Conservation (phyloP, 2,329 filamentous ascomycete species). For the Camillea tinctor region DNA sequence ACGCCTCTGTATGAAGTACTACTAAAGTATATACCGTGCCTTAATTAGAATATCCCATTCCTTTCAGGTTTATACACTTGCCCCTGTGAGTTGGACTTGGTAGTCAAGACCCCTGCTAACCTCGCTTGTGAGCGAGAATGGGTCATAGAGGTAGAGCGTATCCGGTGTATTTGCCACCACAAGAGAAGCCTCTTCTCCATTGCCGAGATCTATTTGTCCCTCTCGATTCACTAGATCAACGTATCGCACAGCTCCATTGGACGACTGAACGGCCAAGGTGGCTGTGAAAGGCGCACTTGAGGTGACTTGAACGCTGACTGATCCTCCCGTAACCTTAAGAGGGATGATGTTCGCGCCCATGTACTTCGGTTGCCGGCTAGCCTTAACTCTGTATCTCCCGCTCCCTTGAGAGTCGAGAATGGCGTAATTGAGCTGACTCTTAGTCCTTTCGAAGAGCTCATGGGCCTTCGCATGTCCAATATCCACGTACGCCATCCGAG, state of each 20-base stretch:
- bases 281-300: slow-evolving; percentile 39
- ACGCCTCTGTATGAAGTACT: too few relatives aligned
- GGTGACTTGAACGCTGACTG: slow-evolving; percentile 34
- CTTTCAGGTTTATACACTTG: slow-evolving; percentile 13
- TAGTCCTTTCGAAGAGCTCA: slow-evolving; percentile 36
- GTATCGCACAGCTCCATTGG: slow-evolving; percentile 37
- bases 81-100: slow-evolving; percentile 23
- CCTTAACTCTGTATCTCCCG: slow-evolving; percentile 42
- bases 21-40: not conserved
- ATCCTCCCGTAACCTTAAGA: slow-evolving; percentile 35
- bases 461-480: slow-evolving; percentile 45
- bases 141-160: slow-evolving; percentile 43
- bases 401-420: slow-evolving; percentile 39
- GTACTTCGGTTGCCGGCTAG: slow-evolving; percentile 42
- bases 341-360: slow-evolving; percentile 52
- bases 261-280: slow-evolving; percentile 38
- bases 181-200: slow-evolving; percentile 43
- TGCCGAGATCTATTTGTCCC: slow-evolving; percentile 33
- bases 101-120: slow-evolving; percentile 41
- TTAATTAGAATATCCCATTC: not conserved
- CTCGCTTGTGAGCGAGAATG: slow-evolving; percentile 38
- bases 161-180: slow-evolving; percentile 49
- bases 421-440: slow-evolving; percentile 38
- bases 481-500: slow-evolving; percentile 52
- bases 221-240: slow-evolving; percentile 34